These are phyloP conservation scores for Biscogniauxia sp. DNA, from an alignment of 2,329 filamentous ascomycete species.

Conservation along the genomic window DNA sequence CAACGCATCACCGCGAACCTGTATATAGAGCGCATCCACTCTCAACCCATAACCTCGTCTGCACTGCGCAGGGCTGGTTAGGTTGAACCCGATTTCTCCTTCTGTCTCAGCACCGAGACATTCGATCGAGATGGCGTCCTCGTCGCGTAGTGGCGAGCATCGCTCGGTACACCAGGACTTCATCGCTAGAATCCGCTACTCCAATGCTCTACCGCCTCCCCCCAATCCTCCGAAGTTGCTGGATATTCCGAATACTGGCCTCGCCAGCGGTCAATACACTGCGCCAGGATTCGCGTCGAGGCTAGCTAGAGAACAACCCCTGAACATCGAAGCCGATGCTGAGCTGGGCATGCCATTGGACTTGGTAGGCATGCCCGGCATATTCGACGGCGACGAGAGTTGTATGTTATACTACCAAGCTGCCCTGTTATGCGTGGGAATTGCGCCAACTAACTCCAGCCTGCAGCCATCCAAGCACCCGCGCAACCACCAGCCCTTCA, in stretches of 20 bases:
- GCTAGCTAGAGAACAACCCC: constrained; percentile 83
- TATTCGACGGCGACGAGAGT: constrained; percentile 93
- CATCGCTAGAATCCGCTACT: constrained; percentile 92
- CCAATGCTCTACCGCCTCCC: constrained; percentile 91
- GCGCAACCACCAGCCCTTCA: constrained; percentile 70
- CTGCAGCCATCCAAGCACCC: constrained; percentile 75
- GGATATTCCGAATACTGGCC: constrained; percentile 90
- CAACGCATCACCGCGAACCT: not conserved
- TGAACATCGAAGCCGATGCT: constrained; percentile 96
- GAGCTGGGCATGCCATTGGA: constrained; percentile 98
- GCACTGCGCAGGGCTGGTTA: not conserved
- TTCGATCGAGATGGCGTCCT: constrained; percentile 39
- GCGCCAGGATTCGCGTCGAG: constrained; percentile 86
- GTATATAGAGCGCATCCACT: not conserved
- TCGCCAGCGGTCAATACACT: constrained; percentile 84
- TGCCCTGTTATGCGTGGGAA: constrained; percentile 4
- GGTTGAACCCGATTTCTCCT: constrained; percentile 1
- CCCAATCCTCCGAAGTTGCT: constrained; percentile 94
- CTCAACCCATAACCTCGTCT: too few relatives aligned
- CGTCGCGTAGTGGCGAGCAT: constrained; percentile 47
- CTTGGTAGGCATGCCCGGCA: constrained; percentile 87
- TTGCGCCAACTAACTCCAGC: constrained; percentile 18
- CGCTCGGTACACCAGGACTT: constrained; percentile 86
- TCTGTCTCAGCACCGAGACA: constrained; percentile 2
- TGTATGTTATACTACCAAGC: constrained; percentile 54